A percentile compares a stretch with the other conserved stretches of the same genome.
phyloP scores from a whole-genome alignment of 1,284 basidiomycete species.

The Phaffia rhodozyma region DNA sequence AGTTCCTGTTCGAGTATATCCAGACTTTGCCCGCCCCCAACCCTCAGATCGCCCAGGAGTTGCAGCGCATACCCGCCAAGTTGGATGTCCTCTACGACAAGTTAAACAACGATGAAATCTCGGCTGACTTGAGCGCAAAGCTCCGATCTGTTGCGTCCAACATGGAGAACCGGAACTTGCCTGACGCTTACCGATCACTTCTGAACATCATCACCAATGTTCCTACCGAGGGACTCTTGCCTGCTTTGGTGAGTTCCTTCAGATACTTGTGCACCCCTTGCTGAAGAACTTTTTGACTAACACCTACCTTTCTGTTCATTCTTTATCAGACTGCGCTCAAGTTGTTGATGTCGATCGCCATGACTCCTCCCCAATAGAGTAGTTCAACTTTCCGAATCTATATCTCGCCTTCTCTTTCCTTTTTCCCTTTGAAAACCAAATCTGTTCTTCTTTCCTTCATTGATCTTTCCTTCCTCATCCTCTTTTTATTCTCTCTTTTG shows the following conservation, averaged over 20 bases:
- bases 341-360: slow-evolving; percentile 16
- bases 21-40: slow-evolving; percentile 18
- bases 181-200: slow-evolving; percentile 17
- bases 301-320: neutral
- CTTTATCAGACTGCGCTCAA: slow-evolving; percentile 13
- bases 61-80: slow-evolving; percentile 15
- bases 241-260: slow-evolving; percentile 7
- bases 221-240: slow-evolving; percentile 10
- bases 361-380: slow-evolving; percentile 6
- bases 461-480: neutral
- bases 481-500: neutral
- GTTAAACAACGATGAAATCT: slow-evolving; percentile 17
- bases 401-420: neutral
- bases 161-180: slow-evolving; percentile 18
- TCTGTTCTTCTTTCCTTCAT: neutral
- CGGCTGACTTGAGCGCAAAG: slow-evolving; percentile 11
- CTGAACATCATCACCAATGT: slow-evolving; percentile 15
- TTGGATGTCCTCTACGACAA: slow-evolving; percentile 17
- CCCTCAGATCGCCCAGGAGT: slow-evolving; percentile 15
- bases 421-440: neutral
- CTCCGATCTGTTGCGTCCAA: slow-evolving; percentile 11
- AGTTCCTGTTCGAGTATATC: slow-evolving; percentile 19
- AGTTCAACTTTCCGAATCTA: neutral
- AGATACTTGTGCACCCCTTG: neutral
- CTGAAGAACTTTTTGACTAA: neutral